Conservation (phyloP, 1,284 basidiomycete genomes). For the Ustilago nuda region DNA sequence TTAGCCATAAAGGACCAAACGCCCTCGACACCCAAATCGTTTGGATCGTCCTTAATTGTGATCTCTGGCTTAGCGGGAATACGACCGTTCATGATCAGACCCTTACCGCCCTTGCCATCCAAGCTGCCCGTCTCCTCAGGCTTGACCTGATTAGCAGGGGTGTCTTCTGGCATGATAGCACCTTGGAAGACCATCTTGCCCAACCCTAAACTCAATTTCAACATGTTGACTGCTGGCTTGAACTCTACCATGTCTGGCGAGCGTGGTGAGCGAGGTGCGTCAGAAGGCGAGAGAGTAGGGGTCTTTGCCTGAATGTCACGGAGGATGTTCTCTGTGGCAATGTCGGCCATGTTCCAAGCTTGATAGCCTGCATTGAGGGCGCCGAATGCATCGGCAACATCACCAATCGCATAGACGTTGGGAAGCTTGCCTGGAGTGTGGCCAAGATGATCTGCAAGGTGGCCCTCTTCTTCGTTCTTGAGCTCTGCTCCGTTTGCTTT, state of each 20-base stretch:
- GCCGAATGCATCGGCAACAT: slow-evolving; percentile 67
- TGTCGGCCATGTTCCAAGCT: slow-evolving; percentile 68
- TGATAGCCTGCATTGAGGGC: slow-evolving; percentile 68
- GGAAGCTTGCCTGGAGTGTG: slow-evolving; percentile 34
- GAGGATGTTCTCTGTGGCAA: slow-evolving; percentile 66
- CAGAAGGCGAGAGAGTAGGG: slow-evolving; percentile 5
- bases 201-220: slow-evolving; percentile 63
- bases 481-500: slow-evolving; percentile 51
- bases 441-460: slow-evolving; percentile 24
- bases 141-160: slow-evolving; percentile 20
- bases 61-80: slow-evolving; percentile 49
- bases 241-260: slow-evolving; percentile 48
- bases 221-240: slow-evolving; percentile 59
- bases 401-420: slow-evolving; percentile 68
- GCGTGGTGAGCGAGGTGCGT: slow-evolving; percentile 6
- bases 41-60: slow-evolving; percentile 57
- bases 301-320: slow-evolving; percentile 47
- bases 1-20: slow-evolving; percentile 67
- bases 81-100: slow-evolving; percentile 31
- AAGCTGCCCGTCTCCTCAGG: slow-evolving; percentile 29
- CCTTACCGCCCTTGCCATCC: slow-evolving; percentile 19
- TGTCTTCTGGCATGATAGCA: slow-evolving; percentile 33
- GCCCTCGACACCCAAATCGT: slow-evolving; percentile 62
- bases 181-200: slow-evolving; percentile 66
- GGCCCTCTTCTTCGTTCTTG: slow-evolving; percentile 21